Base-by-base conservation (phyloP, 2,329 filamentous ascomycete species). In the Fusarium sp. region DNA sequence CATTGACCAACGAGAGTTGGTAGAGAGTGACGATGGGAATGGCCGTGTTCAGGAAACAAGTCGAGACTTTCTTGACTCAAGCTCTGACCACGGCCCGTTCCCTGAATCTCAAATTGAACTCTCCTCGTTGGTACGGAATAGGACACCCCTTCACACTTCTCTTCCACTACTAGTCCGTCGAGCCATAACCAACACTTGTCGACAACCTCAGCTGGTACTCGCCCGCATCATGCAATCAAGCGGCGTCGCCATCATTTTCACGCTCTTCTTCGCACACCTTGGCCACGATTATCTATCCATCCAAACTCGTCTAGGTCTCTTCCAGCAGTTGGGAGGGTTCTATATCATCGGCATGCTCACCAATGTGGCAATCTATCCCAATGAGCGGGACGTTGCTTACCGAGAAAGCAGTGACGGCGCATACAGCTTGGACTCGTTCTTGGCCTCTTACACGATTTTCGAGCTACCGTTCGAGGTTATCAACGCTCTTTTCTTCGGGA, bases 331-430 rank as follows among this genome's bases (percentile, higher is more conserved):
- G 31, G 89, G 90, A 1, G 91, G 92, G 0, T 89, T 93, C 38
- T 93, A 93, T 81, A 93, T 93, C 74, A 89, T 93, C 2, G 93
- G 93, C 27, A 94, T 95, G 92, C 86, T 95, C 16, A 92, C 95
- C 79, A 94, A 94, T 77, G 91, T 94, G 8, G 92, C 92, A 5
- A 87, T 93, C 9, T 94, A 94, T 78, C 93, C 93, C 0, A 84
- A 84, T 42, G 93, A 94, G 78, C 87, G 92, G 4, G 92, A 93
- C 65, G 92, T 94, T 0, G 95, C 94, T 79, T 94, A 94, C 78
- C 89, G 91, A 72, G 93, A 95, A 82, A 89, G 93, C 76, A 91
- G 92, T 69, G 93, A 95, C 80, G 88, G 89, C 7, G 90, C 92
- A 4, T 95, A 95, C 78, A 86, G 90, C 6, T 89, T 92, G 1